A percentile compares a stretch with the other conserved stretches of the same genome.
These are phyloP conservation scores for Verticillium albo-atrum DNA, from an alignment of 2,329 filamentous ascomycete genomes.

Conservation along the genomic window DNA sequence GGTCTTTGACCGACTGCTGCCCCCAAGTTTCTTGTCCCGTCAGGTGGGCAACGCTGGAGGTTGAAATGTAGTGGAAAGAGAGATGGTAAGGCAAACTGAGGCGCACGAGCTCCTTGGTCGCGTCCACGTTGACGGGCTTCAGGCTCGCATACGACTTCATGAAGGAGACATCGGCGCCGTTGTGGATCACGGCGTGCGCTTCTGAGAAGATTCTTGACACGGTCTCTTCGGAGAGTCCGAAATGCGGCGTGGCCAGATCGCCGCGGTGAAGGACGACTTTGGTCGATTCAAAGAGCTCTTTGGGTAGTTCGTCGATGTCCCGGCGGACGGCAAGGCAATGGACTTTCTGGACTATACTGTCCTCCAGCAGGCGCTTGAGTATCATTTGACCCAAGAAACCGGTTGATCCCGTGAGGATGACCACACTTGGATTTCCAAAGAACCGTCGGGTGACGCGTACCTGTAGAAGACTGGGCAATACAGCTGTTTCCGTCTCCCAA, in stretches of 20 bases:
- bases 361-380: slow-evolving; percentile 26
- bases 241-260: slow-evolving; percentile 24
- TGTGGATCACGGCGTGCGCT: slow-evolving; percentile 47
- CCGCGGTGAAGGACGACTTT: slow-evolving; percentile 30
- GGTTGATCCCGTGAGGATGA: slow-evolving; percentile 32
- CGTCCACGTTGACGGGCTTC: slow-evolving; percentile 18
- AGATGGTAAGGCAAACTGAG: slow-evolving; percentile 16
- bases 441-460: no score
- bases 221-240: slow-evolving; percentile 27
- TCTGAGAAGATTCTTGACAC: neutral
- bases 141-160: slow-evolving; percentile 24
- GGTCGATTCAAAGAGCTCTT: neutral
- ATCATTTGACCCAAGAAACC: slow-evolving; percentile 35
- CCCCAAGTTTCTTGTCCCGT: slow-evolving; percentile 6
- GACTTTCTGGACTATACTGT: slow-evolving; percentile 25
- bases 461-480: no score
- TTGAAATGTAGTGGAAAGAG: slow-evolving; percentile 33
- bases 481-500: no score
- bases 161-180: slow-evolving; percentile 30
- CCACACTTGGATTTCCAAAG: no score
- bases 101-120: slow-evolving; percentile 21
- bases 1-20: neutral
- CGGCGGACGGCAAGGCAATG: slow-evolving; percentile 37
- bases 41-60: slow-evolving; percentile 15
- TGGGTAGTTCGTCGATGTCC: neutral